Conservation (phyloP, 441 rosid species). For the Bruguiera hainesii region DNA sequence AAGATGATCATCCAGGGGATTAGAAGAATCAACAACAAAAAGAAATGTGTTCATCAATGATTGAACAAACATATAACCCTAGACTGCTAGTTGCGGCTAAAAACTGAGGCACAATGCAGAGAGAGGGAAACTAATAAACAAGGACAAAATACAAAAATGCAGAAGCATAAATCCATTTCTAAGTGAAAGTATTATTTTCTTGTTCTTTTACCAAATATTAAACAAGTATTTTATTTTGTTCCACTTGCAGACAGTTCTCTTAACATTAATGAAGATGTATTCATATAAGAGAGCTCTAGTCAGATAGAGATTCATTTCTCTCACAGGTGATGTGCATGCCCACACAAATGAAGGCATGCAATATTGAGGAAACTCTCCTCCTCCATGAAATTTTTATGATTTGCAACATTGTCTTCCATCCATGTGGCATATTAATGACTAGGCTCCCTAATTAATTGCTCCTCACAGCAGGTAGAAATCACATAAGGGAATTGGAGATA, state of each 20-base stretch:
- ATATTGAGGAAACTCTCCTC: neutral
- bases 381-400: neutral
- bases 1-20: no score
- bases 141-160: no score
- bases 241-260: no score
- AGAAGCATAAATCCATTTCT: no score
- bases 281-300: neutral
- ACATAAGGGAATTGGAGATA: neutral
- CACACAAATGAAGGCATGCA: neutral
- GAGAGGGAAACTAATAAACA: no score
- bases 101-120: no score
- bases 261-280: no score
- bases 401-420: neutral
- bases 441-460: slow-evolving; percentile 12
- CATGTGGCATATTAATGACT: neutral
- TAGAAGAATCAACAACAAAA: no score
- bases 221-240: no score
- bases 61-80: neutral
- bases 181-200: no score
- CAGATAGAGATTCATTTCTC: neutral
- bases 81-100: no score
- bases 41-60: neutral
- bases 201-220: no score
- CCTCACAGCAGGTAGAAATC: neutral
- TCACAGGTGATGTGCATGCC: neutral